Percentiles rank a stretch among this genome's conserved stretches.
Evolutionary conservation across 2,329 filamentous ascomycete species (phyloP).

Genomic region (Elsinoe arachidis): DNA sequence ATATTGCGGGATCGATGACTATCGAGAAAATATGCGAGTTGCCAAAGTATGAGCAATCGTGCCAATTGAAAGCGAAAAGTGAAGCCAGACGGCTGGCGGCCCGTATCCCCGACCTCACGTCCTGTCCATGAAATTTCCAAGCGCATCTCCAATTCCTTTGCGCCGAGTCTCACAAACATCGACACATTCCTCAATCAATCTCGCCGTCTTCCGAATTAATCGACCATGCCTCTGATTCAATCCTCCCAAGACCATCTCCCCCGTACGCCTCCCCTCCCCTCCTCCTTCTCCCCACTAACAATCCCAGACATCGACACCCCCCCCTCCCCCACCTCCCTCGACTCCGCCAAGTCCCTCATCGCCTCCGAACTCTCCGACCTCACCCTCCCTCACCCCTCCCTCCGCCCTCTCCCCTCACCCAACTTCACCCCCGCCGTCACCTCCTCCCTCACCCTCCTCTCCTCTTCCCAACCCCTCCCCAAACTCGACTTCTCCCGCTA

Average conservation of each 20-base stretch:
- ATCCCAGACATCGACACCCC: slow-evolving; percentile 69
- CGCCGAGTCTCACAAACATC: background rate
- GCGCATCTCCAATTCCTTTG: background rate
- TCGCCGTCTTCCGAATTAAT: background rate
- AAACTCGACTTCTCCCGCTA: slow-evolving; percentile 74
- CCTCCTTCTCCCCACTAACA: slow-evolving; percentile 20
- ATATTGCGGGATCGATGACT: too few relatives aligned
- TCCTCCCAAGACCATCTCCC: slow-evolving; percentile 72
- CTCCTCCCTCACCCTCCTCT: slow-evolving; percentile 60
- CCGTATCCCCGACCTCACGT: background rate
- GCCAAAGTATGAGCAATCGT: too few relatives aligned
- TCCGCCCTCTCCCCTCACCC: slow-evolving; percentile 45
- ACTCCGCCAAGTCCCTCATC: slow-evolving; percentile 62
- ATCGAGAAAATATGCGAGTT: too few relatives aligned
- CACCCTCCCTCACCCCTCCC: slow-evolving; percentile 48
- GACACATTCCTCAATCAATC: background rate
- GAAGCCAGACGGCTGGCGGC: background rate
- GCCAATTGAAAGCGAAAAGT: background rate
- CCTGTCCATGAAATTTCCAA: background rate
- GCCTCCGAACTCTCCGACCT: slow-evolving; percentile 50
- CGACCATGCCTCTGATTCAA: slow-evolving; percentile 57
- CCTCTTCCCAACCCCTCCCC: slow-evolving; percentile 38
- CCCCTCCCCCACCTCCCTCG: slow-evolving; percentile 54
- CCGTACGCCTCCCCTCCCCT: slow-evolving; percentile 48
- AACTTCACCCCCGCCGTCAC: slow-evolving; percentile 58